Evolutionary conservation across 495 filamentous ascomycete species (phyloP), one percentile per base, ranked within the genome.

Genomic region (Penicillium macrosclerotiorum): DNA sequence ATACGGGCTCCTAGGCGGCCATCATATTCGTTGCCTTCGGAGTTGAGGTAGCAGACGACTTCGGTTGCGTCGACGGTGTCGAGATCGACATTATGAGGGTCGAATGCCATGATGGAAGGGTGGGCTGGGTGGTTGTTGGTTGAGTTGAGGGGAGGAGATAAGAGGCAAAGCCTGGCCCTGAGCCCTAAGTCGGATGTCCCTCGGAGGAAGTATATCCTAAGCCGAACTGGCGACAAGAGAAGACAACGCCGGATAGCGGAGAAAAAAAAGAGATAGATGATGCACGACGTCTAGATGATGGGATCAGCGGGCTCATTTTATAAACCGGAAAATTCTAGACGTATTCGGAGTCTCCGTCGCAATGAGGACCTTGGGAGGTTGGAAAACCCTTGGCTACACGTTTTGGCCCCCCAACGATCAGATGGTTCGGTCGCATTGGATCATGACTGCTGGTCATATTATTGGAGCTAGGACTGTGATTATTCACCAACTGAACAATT

Each of bases 1-100:
- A 75, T 54, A 5, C 72, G 65, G 0, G 65, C 67, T 22, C 72
- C 72, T 2, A 73, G 38, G 8, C 60, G 63, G 35, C 72, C 72
- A 17, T 74, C 59, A 44, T 73, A 76, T 5, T 73, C 70, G 47
- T 73, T 74, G 8, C 47, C 54, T 11, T 49, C 42, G 35, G 45
- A 41, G 14, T 61, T 55, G 16, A 73, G 44, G 46, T 67, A 72
- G 48, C 70, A 73, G 55, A 66, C 42, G 11, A 74, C 40, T 3
- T 71, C 44, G 4, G 52, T 41, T 5, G 54, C 42, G 40, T 70
- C 64, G 3, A 62, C 66, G 1, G 55, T 67, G 23, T 56, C 45
- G 34, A 73, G 61, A 36, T 74, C 53, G 50, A 74, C 69, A 42
- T 59, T 68, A 45, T 52, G 59, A 4, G 70, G 55, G 37, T 73